phyloP scores from a whole-genome alignment of 169 alveolate genomes.

The Fabrea salina region DNA sequence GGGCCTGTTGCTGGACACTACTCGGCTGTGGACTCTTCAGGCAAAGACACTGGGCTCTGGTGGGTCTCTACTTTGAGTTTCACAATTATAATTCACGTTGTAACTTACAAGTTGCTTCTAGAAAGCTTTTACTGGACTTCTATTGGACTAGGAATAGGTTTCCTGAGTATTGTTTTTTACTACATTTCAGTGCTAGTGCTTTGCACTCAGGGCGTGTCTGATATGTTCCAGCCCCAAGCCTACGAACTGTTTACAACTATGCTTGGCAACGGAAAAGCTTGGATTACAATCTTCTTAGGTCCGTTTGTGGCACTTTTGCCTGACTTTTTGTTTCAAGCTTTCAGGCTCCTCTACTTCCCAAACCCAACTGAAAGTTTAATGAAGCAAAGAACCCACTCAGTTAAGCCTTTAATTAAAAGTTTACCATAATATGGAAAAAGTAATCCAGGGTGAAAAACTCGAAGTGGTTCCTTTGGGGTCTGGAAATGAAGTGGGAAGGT shows the following conservation, averaged over 20 bases:
- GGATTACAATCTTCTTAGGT: not conserved
- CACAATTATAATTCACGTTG: constrained; percentile 54
- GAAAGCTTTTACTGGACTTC: too few species aligned
- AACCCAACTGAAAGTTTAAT: not conserved
- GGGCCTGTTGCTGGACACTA: too few species aligned
- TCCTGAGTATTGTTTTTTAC: constrained; percentile 27
- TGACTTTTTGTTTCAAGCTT: not conserved
- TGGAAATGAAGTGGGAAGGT: constrained; percentile 92
- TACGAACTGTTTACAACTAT: not conserved
- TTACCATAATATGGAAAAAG: constrained; percentile 6
- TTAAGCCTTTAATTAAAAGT: too few species aligned
- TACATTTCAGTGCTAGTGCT: constrained; percentile 32
- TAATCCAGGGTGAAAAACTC: constrained; percentile 18
- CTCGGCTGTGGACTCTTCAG: constrained; percentile 32
- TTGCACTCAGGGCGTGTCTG: constrained; percentile 21
- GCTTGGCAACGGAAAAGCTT: constrained; percentile 6
- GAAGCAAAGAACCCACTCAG: not conserved
- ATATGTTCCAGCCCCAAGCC: constrained; percentile 35
- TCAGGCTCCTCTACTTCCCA: not conserved
- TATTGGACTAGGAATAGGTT: too few species aligned
- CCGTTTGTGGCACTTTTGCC: constrained; percentile 2
- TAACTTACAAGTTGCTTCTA: constrained; percentile 47
- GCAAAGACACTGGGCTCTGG: constrained; percentile 59
- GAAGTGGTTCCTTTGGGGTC: constrained; percentile 79
- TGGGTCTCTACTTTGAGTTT: constrained; percentile 45